Base-by-base conservation (phyloP, 306 rosid species). In the Malus orientalis region DNA sequence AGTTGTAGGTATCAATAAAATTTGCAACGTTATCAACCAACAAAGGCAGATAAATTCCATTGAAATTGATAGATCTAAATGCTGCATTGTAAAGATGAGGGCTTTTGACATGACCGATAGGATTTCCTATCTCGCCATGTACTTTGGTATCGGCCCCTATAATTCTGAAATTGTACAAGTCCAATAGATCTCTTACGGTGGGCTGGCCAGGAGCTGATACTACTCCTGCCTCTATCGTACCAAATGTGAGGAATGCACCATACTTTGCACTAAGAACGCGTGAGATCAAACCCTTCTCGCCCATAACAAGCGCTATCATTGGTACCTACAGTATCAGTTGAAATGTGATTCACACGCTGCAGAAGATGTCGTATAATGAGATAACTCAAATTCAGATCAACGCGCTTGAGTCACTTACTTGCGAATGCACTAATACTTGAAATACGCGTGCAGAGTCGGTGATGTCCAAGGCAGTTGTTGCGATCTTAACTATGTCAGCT, bases 61-160 rank as follows among this genome's bases (percentile, higher is more conserved):
- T 77, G 76, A 89, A 91, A 55, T 83, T 85, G 67, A 80, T 83
- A 1, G 81, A 80, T 73, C 80, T 87, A 78, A 91, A 91, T 54
- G 92, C 88, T 59, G 86, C 74, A 80, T 91, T 91, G 76, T 83
- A 91, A 36, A 91, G 78, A 86, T 82, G 85, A 57, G 93, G 92
- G 54, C 90, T 86, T 76, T 81, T 89, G 85, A 90, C 84, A 69
- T 89, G 92, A 67, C 87, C 74, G 40, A 86, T 81, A 6, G 96
- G 92, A 51, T 91, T 91, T 87, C 96, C 96, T 11, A 91, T 83
- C 69, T 84, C 88, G 58, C 93, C 96, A 74, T 84, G 86, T 9
- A 91, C 87, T 87, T 89, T 87, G 69, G 96, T 89, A 74, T 76
- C 87, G 3, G 83, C 73, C 36, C 89, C 88, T 55, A 91, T 79